These are phyloP conservation scores for Ophiostoma australiae DNA, from an alignment of 2,329 filamentous ascomycete genomes.

Conservation along the genomic window DNA sequence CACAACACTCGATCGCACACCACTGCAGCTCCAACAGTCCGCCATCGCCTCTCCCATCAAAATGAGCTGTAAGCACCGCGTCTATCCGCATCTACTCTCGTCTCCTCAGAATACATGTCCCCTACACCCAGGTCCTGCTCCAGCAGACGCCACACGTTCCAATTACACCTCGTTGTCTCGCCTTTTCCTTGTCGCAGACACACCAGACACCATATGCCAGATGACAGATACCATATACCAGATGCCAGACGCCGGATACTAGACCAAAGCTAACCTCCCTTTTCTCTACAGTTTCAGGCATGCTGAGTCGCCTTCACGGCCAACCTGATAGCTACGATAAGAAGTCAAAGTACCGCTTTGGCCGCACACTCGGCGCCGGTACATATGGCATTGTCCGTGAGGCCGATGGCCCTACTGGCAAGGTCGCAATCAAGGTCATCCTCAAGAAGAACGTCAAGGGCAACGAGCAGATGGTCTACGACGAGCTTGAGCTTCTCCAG, in stretches of 20 bases:
- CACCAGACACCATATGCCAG: not conserved
- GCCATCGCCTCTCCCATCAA: not conserved
- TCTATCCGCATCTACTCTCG: not conserved
- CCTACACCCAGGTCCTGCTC: not conserved
- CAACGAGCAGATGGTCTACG: conserved; percentile 97
- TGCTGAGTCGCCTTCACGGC: conserved; percentile 93
- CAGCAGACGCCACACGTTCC: not conserved
- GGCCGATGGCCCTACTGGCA: conserved; percentile 74
- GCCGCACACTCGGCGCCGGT: conserved; percentile 87
- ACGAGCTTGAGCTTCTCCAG: conserved; percentile 92
- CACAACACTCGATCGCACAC: not conserved
- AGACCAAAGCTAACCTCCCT: not conserved
- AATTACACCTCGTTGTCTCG: not conserved
- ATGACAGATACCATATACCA: not conserved
- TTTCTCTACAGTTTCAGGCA: conserved; percentile 62
- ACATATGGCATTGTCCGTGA: conserved; percentile 98
- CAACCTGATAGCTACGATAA: conserved; percentile 98
- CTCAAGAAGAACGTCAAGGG: conserved; percentile 98
- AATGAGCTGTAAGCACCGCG: conserved; percentile 26
- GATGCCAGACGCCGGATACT: not conserved
- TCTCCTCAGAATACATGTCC: not conserved
- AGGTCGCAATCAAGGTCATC: conserved; percentile 98
- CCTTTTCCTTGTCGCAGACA: not conserved
- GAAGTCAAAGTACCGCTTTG: conserved; percentile 92
- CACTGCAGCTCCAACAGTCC: not conserved